Base-by-base conservation (phyloP, 2,329 filamentous ascomycete genomes). In the Incumbomyces lentus region DNA sequence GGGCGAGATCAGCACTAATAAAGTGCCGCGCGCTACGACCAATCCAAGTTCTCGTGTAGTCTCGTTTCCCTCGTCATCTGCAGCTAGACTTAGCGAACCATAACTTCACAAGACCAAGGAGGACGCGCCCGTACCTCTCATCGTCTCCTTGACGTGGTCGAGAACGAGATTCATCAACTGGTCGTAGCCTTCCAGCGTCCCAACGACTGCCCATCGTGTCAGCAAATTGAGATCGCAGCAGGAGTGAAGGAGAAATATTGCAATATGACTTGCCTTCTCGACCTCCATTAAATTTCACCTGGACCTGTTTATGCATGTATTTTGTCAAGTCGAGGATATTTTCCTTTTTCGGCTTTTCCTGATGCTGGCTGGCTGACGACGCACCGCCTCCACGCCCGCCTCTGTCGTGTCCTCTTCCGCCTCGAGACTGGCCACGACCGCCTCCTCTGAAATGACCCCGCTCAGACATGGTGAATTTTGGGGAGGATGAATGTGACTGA, bases 151-250 rank as follows among this genome's bases (percentile, higher is more conserved):
- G 44, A 94, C 90, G 57, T 96, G 86, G 61, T 96, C 92, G 47
- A 98, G 73, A 19, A 98, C 92, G 52, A 98, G 74, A 64, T 98
- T 98, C 89, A 96, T 96, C 50, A 98, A 75, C 59, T 92, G 89
- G 64, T 98, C 92, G 65, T 89, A 96, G 52, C 92, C 92, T 67
- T 96, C 96, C 35, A 98, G 73, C 1, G 80, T 86, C 44, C 92
- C 92, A 42, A 81, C 82, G 47, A 95, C 90, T 95, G 60, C 36
- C 52, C 44, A 11, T 14, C 19, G 18, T 45, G 42, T 48, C 19
- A 42, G 13, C 33, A n/a, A 35, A n/a, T n/a, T 17, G 33, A 17
- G 16, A 44, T 17, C 7, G 16, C 11, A 22, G 7, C 14, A 18
- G 17, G 16, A n/a, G n/a, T n/a, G n/a, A n/a, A n/a, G n/a, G n/a